Percentiles rank a stretch among this genome's conserved stretches.
These are phyloP conservation scores for Asterella californica DNA, from an alignment of 225 moss, liverwort and hornwort species.

Conservation along the genomic window DNA sequence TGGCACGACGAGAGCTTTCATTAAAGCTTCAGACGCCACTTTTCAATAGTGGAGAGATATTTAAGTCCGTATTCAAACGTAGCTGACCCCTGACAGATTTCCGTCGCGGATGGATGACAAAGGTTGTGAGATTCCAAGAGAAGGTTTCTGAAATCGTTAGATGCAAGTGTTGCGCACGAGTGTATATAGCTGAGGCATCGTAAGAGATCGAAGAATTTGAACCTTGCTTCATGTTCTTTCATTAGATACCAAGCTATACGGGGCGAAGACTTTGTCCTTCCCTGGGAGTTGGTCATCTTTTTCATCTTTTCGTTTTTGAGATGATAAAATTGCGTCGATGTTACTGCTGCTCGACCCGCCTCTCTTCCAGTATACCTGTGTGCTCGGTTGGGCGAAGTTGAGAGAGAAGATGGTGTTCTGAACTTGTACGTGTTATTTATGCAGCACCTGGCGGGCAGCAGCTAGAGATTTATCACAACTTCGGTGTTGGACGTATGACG, in stretches of 20 bases:
- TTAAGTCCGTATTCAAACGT: neutral
- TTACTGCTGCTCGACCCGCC: neutral
- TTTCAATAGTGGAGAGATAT: neutral
- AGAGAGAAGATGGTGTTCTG: neutral
- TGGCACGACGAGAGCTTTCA: neutral
- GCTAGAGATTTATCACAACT: slow-evolving; percentile 65
- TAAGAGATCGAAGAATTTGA: too few relatives aligned
- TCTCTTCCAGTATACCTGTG: neutral
- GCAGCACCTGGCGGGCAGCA: slow-evolving; percentile 66
- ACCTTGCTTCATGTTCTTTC: too few relatives aligned
- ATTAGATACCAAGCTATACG: too few relatives aligned
- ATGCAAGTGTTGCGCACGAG: too few relatives aligned
- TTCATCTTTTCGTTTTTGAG: too few relatives aligned
- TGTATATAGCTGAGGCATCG: too few relatives aligned
- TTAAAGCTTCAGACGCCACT: neutral
- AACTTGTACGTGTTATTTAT: neutral
- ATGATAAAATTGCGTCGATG: neutral
- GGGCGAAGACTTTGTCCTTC: too few relatives aligned
- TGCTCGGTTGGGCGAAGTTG: neutral
- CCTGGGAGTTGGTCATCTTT: too few relatives aligned
- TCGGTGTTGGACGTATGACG: slow-evolving; percentile 71
- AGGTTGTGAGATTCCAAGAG: too few relatives aligned
- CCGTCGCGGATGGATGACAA: neutral
- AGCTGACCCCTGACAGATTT: neutral
- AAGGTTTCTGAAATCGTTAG: too few relatives aligned